A percentile compares a stretch with the other conserved stretches of the same genome.
Evolutionary conservation across 768 basidiomycete species (phyloP).

Genomic region (Exidia glandulosa): DNA sequence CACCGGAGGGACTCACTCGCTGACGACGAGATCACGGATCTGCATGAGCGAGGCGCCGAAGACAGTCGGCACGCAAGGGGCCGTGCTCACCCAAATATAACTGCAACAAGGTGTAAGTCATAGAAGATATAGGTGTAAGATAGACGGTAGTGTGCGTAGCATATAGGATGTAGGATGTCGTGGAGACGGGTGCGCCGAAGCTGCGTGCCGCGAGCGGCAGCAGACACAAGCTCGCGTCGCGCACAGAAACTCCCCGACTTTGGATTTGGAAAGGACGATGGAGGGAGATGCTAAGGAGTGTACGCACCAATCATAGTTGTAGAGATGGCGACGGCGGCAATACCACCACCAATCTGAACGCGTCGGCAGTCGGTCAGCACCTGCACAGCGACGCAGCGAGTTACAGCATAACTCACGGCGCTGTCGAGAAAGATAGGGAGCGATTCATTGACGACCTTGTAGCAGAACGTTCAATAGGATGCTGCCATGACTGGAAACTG

Average conservation of each 20-base stretch:
- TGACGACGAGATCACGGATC: too few species aligned
- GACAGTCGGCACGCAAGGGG: not conserved
- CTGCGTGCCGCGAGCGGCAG: too few species aligned
- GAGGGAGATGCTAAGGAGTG: too few species aligned
- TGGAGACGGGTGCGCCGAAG: too few species aligned
- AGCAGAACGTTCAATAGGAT: not conserved
- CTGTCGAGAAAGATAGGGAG: slow-evolving; percentile 75
- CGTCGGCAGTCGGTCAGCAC: not conserved
- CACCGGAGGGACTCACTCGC: not conserved
- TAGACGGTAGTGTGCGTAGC: too few species aligned
- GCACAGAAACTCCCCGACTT: too few species aligned
- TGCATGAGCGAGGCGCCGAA: not conserved
- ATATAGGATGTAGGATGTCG: too few species aligned
- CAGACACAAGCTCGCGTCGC: too few species aligned
- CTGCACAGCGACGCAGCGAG: not conserved
- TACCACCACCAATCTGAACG: slow-evolving; percentile 49
- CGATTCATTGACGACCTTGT: slow-evolving; percentile 69
- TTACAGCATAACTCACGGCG: slow-evolving; percentile 39
- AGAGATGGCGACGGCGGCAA: slow-evolving; percentile 69
- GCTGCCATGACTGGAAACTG: not conserved
- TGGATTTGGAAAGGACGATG: too few species aligned
- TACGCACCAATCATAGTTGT: slow-evolving; percentile 55
- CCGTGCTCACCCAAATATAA: not conserved
- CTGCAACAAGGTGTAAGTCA: too few species aligned
- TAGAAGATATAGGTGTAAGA: too few species aligned